Conservation (phyloP, 192 early-diverging fungal species). For the Phycomyces blakesleeanus region DNA sequence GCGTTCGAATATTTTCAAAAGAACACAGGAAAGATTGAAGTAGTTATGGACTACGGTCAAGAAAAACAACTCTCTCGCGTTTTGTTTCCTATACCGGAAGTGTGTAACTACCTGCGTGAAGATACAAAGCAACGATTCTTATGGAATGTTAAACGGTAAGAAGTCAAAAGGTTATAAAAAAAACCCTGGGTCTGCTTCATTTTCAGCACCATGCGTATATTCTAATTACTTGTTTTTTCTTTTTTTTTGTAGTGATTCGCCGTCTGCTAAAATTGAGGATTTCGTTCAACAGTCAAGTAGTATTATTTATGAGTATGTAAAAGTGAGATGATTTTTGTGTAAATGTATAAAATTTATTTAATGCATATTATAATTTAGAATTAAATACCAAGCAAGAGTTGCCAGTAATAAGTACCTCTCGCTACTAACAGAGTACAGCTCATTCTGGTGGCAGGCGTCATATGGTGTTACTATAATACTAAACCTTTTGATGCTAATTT, state of each 20-base stretch:
- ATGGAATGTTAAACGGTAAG: conserved; percentile 29
- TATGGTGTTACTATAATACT: conserved; percentile 14
- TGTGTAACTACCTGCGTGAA: conserved; percentile 22
- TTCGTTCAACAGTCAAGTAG: conserved; percentile 20
- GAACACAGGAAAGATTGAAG: conserved; percentile 25
- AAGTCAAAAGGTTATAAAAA: neutral
- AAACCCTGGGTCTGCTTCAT: no score
- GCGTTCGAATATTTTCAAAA: conserved; percentile 22
- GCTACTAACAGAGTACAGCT: conserved; percentile 11
- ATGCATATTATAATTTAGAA: neutral
- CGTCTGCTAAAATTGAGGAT: conserved; percentile 24
- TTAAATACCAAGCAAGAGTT: conserved; percentile 23
- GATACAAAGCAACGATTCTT: conserved; percentile 23
- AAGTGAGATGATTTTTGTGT: neutral
- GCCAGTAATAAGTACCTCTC: conserved; percentile 18
- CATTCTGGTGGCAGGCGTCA: conserved; percentile 20
- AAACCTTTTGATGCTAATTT: conserved; percentile 15
- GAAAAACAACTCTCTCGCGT: conserved; percentile 25
- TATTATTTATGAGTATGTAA: conserved; percentile 24
- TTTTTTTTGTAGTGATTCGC: conserved; percentile 13
- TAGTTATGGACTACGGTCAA: conserved; percentile 28
- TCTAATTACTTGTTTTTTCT: neutral
- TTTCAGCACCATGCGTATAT: neutral
- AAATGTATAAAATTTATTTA: no score
- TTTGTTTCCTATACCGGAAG: conserved; percentile 23